phyloP scores from a whole-genome alignment of 345 rosid species.

The Gossypium sturtianum region DNA sequence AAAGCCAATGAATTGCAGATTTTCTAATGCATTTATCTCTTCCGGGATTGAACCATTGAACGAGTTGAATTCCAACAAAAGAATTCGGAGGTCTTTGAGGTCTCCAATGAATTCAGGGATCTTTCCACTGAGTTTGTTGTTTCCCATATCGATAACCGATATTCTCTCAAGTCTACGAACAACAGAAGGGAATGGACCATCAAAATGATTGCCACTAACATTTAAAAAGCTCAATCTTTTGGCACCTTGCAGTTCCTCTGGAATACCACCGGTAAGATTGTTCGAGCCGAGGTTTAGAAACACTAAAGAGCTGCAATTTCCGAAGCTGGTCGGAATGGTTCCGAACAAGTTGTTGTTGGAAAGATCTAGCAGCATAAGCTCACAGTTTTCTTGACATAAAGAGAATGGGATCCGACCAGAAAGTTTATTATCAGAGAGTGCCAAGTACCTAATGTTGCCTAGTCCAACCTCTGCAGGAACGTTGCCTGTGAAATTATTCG shows the following conservation, averaged over 20 bases:
- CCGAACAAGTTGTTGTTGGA: slow-evolving; percentile 10
- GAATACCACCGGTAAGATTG: slow-evolving; percentile 15
- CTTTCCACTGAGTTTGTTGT: slow-evolving; percentile 14
- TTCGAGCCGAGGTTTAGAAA: slow-evolving; percentile 19
- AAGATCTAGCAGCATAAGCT: slow-evolving; percentile 11
- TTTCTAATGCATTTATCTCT: slow-evolving; percentile 7
- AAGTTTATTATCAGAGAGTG: neutral
- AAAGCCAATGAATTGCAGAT: slow-evolving; percentile 17
- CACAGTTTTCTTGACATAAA: neutral
- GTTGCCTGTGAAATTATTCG: slow-evolving; percentile 11
- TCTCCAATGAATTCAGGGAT: slow-evolving; percentile 8
- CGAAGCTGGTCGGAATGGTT: neutral
- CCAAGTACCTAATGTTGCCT: slow-evolving; percentile 5
- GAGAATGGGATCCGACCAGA: neutral
- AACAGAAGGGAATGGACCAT: slow-evolving; percentile 16
- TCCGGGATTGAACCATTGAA: slow-evolving; percentile 19
- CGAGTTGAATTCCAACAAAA: slow-evolving; percentile 14
- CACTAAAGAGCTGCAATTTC: slow-evolving; percentile 8
- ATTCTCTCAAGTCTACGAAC: neutral
- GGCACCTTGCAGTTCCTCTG: slow-evolving; percentile 7
- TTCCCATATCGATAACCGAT: neutral
- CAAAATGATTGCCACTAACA: slow-evolving; percentile 16
- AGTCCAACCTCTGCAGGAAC: neutral
- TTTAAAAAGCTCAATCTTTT: slow-evolving; percentile 13
- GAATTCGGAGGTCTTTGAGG: neutral